Evolutionary conservation across 768 basidiomycete genomes (phyloP).

Genomic region (Pulveroboletus sp.): DNA sequence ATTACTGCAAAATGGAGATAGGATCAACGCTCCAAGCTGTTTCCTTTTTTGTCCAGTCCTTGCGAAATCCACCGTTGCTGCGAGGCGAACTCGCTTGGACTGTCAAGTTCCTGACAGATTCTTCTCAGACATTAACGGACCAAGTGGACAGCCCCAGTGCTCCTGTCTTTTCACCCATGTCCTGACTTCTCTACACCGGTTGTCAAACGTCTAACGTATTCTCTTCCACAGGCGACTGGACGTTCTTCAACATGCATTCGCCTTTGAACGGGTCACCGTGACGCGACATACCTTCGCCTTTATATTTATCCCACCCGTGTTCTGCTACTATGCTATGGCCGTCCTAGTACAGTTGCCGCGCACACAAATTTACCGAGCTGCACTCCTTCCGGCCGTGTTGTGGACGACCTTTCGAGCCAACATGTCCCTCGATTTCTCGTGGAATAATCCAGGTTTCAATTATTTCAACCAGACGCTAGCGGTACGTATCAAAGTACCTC

Average conservation of each 20-base stretch:
- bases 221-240: constrained; percentile 3
- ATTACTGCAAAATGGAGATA: too few species aligned
- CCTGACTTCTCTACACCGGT: constrained; percentile 1
- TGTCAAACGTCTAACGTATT: neutral
- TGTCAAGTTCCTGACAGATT: too few species aligned
- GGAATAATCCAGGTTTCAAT: constrained; percentile 6
- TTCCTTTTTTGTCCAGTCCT: too few species aligned
- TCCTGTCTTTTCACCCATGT: constrained; percentile 1
- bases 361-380: constrained; percentile 40
- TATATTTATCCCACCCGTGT: constrained; percentile 38
- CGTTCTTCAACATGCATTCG: constrained; percentile 9
- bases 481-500: constrained; percentile 8
- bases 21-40: too few species aligned
- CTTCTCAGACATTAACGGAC: too few species aligned
- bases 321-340: constrained; percentile 49
- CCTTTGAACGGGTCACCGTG: constrained; percentile 13
- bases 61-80: too few species aligned
- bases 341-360: constrained; percentile 46
- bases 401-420: constrained; percentile 40
- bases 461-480: constrained; percentile 21
- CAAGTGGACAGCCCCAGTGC: too few species aligned
- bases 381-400: constrained; percentile 46
- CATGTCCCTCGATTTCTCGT: constrained; percentile 23
- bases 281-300: constrained; percentile 31
- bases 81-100: too few species aligned